Base-by-base conservation (phyloP, 306 rosid species). In the Chamaecrista fasciculata region DNA sequence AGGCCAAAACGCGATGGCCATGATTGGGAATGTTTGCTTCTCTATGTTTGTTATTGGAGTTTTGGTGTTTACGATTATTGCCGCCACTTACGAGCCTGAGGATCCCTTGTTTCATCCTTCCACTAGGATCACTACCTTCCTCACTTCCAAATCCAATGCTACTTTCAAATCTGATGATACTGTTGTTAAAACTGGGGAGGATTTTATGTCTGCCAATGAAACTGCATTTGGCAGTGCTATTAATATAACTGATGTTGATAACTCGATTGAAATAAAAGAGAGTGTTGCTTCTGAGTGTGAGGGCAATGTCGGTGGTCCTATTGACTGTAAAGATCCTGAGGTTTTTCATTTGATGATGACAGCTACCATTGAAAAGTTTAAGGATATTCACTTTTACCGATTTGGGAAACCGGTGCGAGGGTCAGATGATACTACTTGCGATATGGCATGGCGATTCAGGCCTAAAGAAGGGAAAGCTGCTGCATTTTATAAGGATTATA, bases 371-470 rank as follows among this genome's bases (percentile, higher is more conserved):
- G 97, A 95, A 28, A 79, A 60, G 81, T 95, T 91, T 72, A 79
- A 87, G 91, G 99, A 95, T 76, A 89, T 91, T 63, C 97, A 95
- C 69, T 95, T 95, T 74, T 95, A 95, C 74, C 64, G 85, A 46
- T 95, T 95, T 58, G 96, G 99, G 73, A 95, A 95, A 67, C 85
- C 97, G 0, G 89, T 76, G 25, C 65, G 21, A 4, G 97, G 97
- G 7, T 79, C 82, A 0, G 81, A 86, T 70, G 91, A 79, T 52
- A 80, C 78, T 72, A 87, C 76, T 69, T 95, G 99, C 6, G 99
- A 95, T 81, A 95, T 95, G 97, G 99, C 99, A 0, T 95, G 99
- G 99, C 81, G 96, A 66, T 95, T 82, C 71, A 83, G 97, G 87
- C 99, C 99, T 4, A 91, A 91, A 80, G 99, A 95, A 65, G 99